Evolutionary conservation across 768 basidiomycete genomes (phyloP).

Genomic region (Tylopilus cervinicoccineus): DNA sequence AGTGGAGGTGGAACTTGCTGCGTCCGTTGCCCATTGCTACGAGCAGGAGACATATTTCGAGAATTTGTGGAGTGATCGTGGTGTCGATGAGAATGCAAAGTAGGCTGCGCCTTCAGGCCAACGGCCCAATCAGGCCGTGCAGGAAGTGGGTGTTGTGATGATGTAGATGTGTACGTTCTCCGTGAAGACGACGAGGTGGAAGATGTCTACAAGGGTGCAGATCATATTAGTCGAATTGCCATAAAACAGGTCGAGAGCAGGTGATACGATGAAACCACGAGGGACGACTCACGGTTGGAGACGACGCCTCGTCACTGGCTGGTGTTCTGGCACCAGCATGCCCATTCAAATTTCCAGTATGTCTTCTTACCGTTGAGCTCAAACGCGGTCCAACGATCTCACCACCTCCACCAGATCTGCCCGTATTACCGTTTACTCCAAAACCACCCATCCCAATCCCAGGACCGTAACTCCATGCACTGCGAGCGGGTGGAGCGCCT

Average conservation of each 20-base stretch:
- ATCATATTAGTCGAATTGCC: slow-evolving; percentile 8
- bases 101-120: slow-evolving; percentile 73
- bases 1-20: slow-evolving; percentile 39
- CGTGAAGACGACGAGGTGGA: slow-evolving; percentile 79
- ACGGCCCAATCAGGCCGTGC: slow-evolving; percentile 88
- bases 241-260: background rate
- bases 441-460: slow-evolving; percentile 50
- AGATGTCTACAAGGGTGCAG: slow-evolving; percentile 53
- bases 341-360: slow-evolving; percentile 45
- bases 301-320: slow-evolving; percentile 70
- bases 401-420: slow-evolving; percentile 26
- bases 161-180: slow-evolving; percentile 68
- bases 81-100: slow-evolving; percentile 52
- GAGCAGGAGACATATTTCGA: slow-evolving; percentile 38
- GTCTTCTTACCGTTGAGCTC: slow-evolving; percentile 46
- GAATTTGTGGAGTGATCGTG: slow-evolving; percentile 44
- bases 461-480: slow-evolving; percentile 71
- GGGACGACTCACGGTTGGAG: slow-evolving; percentile 60
- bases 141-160: slow-evolving; percentile 77
- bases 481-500: slow-evolving; percentile 40
- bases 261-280: background rate
- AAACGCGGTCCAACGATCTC: slow-evolving; percentile 67
- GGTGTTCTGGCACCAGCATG: slow-evolving; percentile 56
- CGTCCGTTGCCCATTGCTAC: slow-evolving; percentile 32
- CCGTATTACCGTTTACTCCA: slow-evolving; percentile 27